phyloP scores from a whole-genome alignment of 345 rosid genomes.

The Rubroshorea leprosula region DNA sequence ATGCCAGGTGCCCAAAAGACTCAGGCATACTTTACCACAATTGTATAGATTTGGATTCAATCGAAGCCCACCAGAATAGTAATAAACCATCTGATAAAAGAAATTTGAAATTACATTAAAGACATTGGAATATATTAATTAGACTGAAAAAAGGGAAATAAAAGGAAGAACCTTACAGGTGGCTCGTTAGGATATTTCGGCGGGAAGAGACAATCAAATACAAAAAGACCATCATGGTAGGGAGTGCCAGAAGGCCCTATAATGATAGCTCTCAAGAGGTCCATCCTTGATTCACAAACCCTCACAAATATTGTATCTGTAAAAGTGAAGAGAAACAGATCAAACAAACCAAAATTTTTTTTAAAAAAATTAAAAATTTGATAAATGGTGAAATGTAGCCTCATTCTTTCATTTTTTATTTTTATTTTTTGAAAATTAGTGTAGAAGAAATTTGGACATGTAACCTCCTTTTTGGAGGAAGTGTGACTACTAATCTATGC shows the following conservation, averaged over 20 bases:
- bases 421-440: too few species aligned
- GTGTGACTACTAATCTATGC: too few species aligned
- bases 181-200: slow-evolving; percentile 40
- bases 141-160: not conserved
- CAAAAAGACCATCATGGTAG: slow-evolving; percentile 61
- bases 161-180: slow-evolving; percentile 33
- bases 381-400: not conserved
- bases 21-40: slow-evolving; percentile 61
- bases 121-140: not conserved
- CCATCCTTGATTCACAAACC: slow-evolving; percentile 54
- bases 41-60: slow-evolving; percentile 53
- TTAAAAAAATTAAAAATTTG: too few species aligned
- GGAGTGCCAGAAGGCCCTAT: slow-evolving; percentile 59
- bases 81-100: slow-evolving; percentile 38
- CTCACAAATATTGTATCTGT: slow-evolving; percentile 50
- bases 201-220: slow-evolving; percentile 62
- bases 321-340: not conserved
- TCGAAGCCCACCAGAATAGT: slow-evolving; percentile 61
- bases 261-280: slow-evolving; percentile 48
- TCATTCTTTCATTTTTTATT: too few species aligned
- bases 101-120: slow-evolving; percentile 12
- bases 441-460: too few species aligned
- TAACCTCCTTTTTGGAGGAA: too few species aligned
- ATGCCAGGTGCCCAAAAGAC: slow-evolving; percentile 62
- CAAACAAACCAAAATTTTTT: slow-evolving; percentile 3